Evolutionary conservation across 2,329 filamentous ascomycete genomes (phyloP).

Genomic region (Phoma sp.): DNA sequence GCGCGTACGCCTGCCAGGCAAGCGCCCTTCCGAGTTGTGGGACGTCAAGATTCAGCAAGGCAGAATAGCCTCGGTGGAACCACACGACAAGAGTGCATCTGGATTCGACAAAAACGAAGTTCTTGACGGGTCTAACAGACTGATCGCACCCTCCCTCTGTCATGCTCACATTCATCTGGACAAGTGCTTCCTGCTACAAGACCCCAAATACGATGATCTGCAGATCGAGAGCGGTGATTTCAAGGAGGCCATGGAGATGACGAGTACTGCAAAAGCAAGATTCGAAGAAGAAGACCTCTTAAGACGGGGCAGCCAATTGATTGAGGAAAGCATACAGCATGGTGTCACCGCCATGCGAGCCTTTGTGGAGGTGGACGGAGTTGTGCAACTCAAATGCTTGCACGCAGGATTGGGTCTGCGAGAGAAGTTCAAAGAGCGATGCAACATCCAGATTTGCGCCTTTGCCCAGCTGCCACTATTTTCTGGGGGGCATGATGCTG

Average conservation of each 20-base stretch:
- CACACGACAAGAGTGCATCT: constrained; percentile 26
- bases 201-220: constrained; percentile 66
- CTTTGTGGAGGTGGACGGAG: constrained; percentile 73
- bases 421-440: constrained; percentile 58
- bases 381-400: constrained; percentile 64
- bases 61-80: constrained; percentile 41
- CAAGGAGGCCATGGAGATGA: constrained; percentile 67
- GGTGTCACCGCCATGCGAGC: constrained; percentile 74
- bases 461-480: constrained; percentile 76
- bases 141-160: constrained; percentile 65
- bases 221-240: constrained; percentile 68
- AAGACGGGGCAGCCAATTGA: constrained; percentile 67
- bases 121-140: constrained; percentile 50
- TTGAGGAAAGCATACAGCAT: constrained; percentile 67
- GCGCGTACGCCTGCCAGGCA: constrained; percentile 44
- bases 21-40: constrained; percentile 42
- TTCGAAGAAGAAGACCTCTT: constrained; percentile 70
- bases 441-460: constrained; percentile 70
- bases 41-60: constrained; percentile 46
- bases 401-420: constrained; percentile 65
- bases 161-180: constrained; percentile 78
- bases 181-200: constrained; percentile 66
- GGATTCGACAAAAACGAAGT: constrained; percentile 27
- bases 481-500: constrained; percentile 58
- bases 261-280: constrained; percentile 64